A percentile compares a stretch with the other conserved stretches of the same genome.
These are phyloP conservation scores for Halteria grandinella DNA, from an alignment of 73 alveolate species.

Conservation along the genomic window DNA sequence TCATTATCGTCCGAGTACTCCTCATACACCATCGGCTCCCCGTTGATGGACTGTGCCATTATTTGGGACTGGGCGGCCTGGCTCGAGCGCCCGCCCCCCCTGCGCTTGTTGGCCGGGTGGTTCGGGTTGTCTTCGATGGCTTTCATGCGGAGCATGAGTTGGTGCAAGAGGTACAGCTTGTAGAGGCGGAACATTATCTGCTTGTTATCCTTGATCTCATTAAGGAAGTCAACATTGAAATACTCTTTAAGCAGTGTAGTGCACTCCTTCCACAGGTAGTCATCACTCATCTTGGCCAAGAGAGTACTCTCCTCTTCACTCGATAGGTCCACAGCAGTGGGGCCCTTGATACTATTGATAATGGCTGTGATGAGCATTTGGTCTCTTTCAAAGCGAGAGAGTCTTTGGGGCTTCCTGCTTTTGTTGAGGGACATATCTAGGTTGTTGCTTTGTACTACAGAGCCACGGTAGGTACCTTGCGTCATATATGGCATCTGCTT, in stretches of 20 bases:
- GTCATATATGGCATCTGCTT: too few species aligned
- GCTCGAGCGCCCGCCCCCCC: too few species aligned
- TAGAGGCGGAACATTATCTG: background rate
- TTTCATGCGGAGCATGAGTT: conserved; percentile 9
- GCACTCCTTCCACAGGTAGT: conserved; percentile 34
- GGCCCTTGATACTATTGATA: background rate
- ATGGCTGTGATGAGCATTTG: conserved; percentile 10
- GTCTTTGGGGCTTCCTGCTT: too few species aligned
- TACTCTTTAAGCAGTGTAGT: conserved; percentile 9
- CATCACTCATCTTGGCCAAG: conserved; percentile 5
- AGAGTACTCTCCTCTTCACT: conserved; percentile 18
- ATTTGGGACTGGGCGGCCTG: too few species aligned
- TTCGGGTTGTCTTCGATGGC: conserved; percentile 13
- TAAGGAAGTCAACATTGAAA: conserved; percentile 18
- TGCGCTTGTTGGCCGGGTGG: too few species aligned
- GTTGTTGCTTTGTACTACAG: too few species aligned
- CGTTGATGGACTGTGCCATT: too few species aligned
- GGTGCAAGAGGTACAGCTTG: conserved; percentile 25
- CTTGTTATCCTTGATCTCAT: conserved; percentile 25
- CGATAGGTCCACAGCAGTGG: conserved; percentile 1
- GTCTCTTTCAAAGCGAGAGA: conserved; percentile 5
- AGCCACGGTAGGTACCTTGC: too few species aligned
- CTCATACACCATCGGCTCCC: too few species aligned
- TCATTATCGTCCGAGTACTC: background rate
- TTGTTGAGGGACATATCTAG: too few species aligned